Percentiles rank a stretch among this genome's conserved stretches.
phyloP scores from a whole-genome alignment of 805 yeast species.

The Hanseniaspora nectarophila region DNA sequence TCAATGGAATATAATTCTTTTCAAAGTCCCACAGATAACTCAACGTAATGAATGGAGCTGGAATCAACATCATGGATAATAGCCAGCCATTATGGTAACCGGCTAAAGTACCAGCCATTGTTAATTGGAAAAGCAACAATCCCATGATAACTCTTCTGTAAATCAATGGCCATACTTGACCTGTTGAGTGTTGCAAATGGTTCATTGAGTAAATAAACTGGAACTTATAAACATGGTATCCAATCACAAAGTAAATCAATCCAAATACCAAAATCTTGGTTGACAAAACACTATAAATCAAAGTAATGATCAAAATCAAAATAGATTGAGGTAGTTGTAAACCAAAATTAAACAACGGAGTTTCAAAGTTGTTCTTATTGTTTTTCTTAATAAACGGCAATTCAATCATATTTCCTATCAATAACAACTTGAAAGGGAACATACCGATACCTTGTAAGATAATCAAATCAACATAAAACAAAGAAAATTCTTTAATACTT shows the following conservation, averaged over 20 bases:
- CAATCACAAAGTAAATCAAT: conserved; percentile 66
- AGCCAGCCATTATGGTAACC: conserved; percentile 65
- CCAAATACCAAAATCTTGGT: conserved; percentile 81
- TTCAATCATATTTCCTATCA: conserved; percentile 64
- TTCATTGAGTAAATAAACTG: conserved; percentile 81
- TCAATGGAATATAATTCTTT: conserved; percentile 64
- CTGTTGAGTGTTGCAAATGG: conserved; percentile 94
- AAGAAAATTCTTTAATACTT: conserved; percentile 63
- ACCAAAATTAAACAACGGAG: conserved; percentile 89
- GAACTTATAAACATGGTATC: conserved; percentile 82
- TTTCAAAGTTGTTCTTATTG: conserved; percentile 62
- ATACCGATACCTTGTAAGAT: conserved; percentile 76
- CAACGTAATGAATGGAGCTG: conserved; percentile 61
- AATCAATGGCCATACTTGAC: conserved; percentile 88
- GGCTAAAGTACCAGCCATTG: conserved; percentile 84
- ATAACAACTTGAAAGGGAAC: conserved; percentile 75
- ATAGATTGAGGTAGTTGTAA: conserved; percentile 85
- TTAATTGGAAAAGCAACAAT: conserved; percentile 68
- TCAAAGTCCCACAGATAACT: conserved; percentile 70
- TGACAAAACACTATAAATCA: conserved; percentile 80
- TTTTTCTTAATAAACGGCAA: conserved; percentile 55
- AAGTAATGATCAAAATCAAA: conserved; percentile 67
- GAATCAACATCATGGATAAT: conserved; percentile 58
- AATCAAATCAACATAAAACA: conserved; percentile 81
- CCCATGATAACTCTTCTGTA: conserved; percentile 76